Evolutionary conservation across 2,329 filamentous ascomycete species (phyloP), one percentile per base, ranked within the genome.

Genomic region (Anthostomella pinea): DNA sequence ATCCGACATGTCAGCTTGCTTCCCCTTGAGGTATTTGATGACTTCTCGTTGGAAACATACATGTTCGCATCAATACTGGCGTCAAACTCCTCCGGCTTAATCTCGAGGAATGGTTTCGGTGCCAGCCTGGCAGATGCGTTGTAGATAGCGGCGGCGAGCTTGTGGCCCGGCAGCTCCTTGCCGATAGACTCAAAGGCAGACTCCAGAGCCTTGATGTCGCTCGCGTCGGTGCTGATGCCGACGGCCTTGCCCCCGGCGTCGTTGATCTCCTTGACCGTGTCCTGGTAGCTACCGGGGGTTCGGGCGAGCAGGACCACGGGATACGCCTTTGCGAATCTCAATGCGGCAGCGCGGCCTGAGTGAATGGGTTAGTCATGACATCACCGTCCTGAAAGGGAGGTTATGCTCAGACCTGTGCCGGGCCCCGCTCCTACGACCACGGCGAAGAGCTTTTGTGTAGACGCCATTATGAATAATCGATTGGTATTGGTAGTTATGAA

Each of bases 261-360:
- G 38, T 79, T 79, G 64, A 93, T 87, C 46, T 87, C 83, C 4
- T 73, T 58, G 4, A 85, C 80, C 5, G 87, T 70, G 14, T 69
- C 63, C 39, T 77, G 69, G 63, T 81, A 87, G 59, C 72, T 86
- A 23, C 77, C 70, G 0, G 80, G 70, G 11, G 70, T 79, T 32
- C 86, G 81, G 8, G 86, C 79, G 8, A 91, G 75, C 2, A 90
- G 69, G 2, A 85, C 82, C 2, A 91, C 82, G 0, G 84, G 77
- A 54, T 91, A 93, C 5, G 71, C 54, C 43, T 78, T 63, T 13
- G 78, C 72, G 57, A 84, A 83, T 37, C 70, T 71, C 27, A 74
- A 63, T 8, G 79, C 80, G 5, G 68, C 59, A 2, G 72, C 62
- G 10, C 67, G 59, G 45, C 72, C 70, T 70, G 21, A n/a, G n/a